These are phyloP conservation scores for Pseudocercospora musae DNA, from an alignment of 2,329 filamentous ascomycete genomes.

Conservation along the genomic window DNA sequence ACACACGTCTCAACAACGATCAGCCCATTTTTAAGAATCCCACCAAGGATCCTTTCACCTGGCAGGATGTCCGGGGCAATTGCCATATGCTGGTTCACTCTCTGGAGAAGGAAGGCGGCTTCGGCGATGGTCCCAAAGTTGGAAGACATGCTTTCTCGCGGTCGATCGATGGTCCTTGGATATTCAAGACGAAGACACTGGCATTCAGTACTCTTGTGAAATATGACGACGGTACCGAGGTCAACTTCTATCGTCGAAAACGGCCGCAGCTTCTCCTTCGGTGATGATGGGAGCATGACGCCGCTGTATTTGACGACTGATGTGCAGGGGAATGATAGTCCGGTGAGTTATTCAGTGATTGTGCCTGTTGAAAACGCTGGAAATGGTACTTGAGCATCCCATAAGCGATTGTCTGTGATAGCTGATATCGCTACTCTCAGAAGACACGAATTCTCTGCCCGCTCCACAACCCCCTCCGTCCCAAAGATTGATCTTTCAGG, in stretches of 20 bases:
- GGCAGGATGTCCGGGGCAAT: slow-evolving; percentile 2
- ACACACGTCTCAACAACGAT: slow-evolving; percentile 6
- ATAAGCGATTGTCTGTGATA: neutral
- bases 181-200: slow-evolving; percentile 1
- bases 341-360: neutral
- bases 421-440: neutral
- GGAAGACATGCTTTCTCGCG: slow-evolving; percentile 4
- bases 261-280: slow-evolving; percentile 2
- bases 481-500: too few relatives aligned
- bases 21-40: slow-evolving; percentile 1
- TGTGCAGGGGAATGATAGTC: slow-evolving; percentile 2
- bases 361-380: neutral
- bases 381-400: neutral
- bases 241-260: slow-evolving; percentile 5
- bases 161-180: slow-evolving; percentile 4
- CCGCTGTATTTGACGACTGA: neutral
- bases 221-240: neutral
- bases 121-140: slow-evolving; percentile 5
- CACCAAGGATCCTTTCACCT: slow-evolving; percentile 4
- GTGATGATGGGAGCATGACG: slow-evolving; percentile 1
- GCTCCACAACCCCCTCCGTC: too few relatives aligned
- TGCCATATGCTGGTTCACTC: slow-evolving; percentile 5
- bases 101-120: neutral
- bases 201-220: slow-evolving; percentile 1
- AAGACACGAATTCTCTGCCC: too few relatives aligned